Evolutionary conservation across 257 asterid species (phyloP), one percentile per base, ranked within the genome.

Genomic region (Forsythia suspensa): DNA sequence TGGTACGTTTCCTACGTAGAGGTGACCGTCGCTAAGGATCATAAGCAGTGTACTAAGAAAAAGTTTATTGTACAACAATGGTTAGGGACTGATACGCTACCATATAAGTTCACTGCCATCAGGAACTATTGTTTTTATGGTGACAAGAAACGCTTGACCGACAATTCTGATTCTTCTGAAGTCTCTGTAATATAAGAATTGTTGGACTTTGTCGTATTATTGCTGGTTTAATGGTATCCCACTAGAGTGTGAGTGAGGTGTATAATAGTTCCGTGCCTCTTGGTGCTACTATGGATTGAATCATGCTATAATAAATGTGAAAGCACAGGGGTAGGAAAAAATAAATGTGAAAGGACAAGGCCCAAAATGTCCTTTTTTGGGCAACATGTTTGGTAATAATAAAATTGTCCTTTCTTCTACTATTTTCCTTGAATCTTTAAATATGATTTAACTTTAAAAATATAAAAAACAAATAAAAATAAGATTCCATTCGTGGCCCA

Each of bases 1-100:
- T 92, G 97, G 97, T 92, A 91, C 84, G 80, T 84, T 67, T 87
- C 88, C 78, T 91, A 90, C 5, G 87, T 92, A 40, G 95, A 92
- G 80, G 92, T 89, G 4, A 90, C 96, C 6, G 70, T 65, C 51
- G 81, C 95, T 13, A 94, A 91, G 9, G 83, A 84, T 75, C 96
- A 92, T 77, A 6, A 18, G 10, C 15, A 44, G 21, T 92, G 97
- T 75, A 38, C 41, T 0, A 87, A 89, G 77, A 80, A 76, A 66
- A 3, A 61, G 21, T 91, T 92, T 77, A 75, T 85, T 65, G 95
- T 92, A 74, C 91, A 91, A 77, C 97, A 89, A 73, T 92, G 97
- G 97, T 36, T 92, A 80, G 95, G 92, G 0, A 87, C 90, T 0
- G 95, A 91, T 70, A n/a, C 86, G 21, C 4, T 89, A 74, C 96